phyloP scores from a whole-genome alignment of 768 basidiomycete genomes.

The Naganishia vaughanmartiniae region DNA sequence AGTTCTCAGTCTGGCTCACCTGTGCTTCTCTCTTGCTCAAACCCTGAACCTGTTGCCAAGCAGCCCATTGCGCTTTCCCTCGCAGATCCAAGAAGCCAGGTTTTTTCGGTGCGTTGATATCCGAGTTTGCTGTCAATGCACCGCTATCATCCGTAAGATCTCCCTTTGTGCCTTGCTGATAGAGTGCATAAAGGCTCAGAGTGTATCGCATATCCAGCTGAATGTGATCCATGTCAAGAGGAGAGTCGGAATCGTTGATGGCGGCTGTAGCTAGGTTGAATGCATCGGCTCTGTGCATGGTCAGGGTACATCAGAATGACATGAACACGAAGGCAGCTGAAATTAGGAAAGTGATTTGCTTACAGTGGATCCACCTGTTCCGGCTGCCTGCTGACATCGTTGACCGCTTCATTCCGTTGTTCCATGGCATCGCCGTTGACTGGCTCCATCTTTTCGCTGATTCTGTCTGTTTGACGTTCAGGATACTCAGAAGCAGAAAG shows the following conservation, averaged over 20 bases:
- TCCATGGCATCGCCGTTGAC: neutral
- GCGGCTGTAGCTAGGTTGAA: neutral
- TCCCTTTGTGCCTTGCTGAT: constrained; percentile 8
- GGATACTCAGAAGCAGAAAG: neutral
- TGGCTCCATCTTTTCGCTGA: neutral
- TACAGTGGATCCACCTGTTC: constrained; percentile 1
- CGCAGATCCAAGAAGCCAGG: neutral
- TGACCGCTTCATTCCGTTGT: neutral
- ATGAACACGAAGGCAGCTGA: no score
- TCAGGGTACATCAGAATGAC: neutral
- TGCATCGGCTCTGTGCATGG: neutral
- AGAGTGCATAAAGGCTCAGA: neutral
- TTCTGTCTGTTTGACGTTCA: no score
- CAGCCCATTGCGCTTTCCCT: constrained; percentile 5
- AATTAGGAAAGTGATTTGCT: neutral
- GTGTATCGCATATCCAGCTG: neutral
- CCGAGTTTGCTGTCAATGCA: neutral
- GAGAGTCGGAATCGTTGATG: neutral
- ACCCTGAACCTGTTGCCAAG: neutral
- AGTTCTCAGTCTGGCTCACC: neutral
- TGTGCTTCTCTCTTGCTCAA: neutral
- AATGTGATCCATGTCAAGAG: neutral
- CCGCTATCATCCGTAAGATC: neutral
- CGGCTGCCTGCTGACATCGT: neutral
- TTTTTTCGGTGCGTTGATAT: neutral